Conservation (phyloP, 75 land plant species). For the Chamaecyparis obtusa region DNA sequence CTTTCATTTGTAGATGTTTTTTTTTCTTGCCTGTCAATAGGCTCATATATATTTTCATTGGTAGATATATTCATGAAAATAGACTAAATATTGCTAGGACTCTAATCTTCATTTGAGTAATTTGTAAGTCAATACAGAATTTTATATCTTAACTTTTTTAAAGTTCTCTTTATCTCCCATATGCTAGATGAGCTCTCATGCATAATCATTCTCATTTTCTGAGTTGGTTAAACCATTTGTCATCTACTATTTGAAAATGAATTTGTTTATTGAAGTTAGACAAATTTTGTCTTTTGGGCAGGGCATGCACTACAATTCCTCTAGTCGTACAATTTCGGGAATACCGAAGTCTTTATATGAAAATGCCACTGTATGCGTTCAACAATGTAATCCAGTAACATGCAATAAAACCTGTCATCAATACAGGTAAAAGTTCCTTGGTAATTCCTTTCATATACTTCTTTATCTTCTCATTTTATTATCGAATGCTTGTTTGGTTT, state of each 20-base stretch:
- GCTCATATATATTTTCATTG: background rate
- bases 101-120: background rate
- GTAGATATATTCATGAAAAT: background rate
- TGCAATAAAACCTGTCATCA: background rate
- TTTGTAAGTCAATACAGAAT: background rate
- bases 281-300: background rate
- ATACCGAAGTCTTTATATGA: background rate
- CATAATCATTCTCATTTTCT: background rate
- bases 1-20: background rate
- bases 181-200: background rate
- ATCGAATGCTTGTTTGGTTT: background rate
- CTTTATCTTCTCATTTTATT: background rate
- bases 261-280: background rate
- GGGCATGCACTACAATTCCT: conserved; percentile 10
- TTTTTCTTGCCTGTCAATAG: background rate
- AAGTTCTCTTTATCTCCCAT: background rate
- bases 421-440: background rate
- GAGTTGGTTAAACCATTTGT: background rate
- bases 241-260: background rate
- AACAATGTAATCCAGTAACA: conserved; percentile 4
- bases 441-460: background rate
- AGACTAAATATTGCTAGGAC: background rate
- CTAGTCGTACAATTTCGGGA: conserved; percentile 7
- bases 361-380: background rate
- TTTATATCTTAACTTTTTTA: background rate